phyloP scores from a whole-genome alignment of 192 early-diverging fungal genomes.

The Fimicolochytrium jonesii region DNA sequence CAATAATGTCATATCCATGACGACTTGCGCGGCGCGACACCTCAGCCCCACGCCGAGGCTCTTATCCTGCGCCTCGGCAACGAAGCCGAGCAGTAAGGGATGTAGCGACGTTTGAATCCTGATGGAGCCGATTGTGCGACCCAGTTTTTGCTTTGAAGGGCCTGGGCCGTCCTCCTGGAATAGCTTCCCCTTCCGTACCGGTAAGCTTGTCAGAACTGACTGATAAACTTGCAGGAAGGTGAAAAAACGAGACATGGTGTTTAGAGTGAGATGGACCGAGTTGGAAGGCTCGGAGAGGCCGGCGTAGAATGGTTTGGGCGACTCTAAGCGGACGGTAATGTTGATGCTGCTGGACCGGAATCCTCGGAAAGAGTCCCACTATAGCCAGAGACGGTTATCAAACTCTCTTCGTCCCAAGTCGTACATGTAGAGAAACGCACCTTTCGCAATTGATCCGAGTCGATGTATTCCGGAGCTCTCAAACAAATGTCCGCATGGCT shows the following conservation, averaged over 20 bases:
- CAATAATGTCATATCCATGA: constrained; percentile 34
- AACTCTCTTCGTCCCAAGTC: not conserved
- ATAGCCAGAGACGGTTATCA: not conserved
- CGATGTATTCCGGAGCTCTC: constrained; percentile 34
- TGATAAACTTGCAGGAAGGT: constrained; percentile 44
- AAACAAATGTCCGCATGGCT: constrained; percentile 40
- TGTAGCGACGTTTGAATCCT: constrained; percentile 32
- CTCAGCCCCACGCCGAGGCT: constrained; percentile 45
- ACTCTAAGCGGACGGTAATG: constrained; percentile 32
- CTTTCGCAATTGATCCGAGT: constrained; percentile 1
- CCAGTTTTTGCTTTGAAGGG: constrained; percentile 46
- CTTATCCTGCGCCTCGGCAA: constrained; percentile 34
- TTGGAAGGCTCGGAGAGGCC: constrained; percentile 26
- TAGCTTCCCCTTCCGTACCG: constrained; percentile 38
- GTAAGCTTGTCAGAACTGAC: constrained; percentile 46
- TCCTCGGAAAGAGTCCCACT: constrained; percentile 39
- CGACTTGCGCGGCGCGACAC: constrained; percentile 38
- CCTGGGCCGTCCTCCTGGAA: constrained; percentile 19
- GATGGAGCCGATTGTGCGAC: constrained; percentile 32
- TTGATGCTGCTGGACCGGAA: constrained; percentile 36
- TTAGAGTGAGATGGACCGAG: constrained; percentile 33
- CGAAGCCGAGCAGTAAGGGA: constrained; percentile 43
- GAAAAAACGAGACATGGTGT: constrained; percentile 28
- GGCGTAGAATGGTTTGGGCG: constrained; percentile 31
- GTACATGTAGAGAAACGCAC: constrained; percentile 2